Evolutionary conservation across 2,329 filamentous ascomycete genomes (phyloP).

Genomic region (Aspergillus ochraceoroseus): DNA sequence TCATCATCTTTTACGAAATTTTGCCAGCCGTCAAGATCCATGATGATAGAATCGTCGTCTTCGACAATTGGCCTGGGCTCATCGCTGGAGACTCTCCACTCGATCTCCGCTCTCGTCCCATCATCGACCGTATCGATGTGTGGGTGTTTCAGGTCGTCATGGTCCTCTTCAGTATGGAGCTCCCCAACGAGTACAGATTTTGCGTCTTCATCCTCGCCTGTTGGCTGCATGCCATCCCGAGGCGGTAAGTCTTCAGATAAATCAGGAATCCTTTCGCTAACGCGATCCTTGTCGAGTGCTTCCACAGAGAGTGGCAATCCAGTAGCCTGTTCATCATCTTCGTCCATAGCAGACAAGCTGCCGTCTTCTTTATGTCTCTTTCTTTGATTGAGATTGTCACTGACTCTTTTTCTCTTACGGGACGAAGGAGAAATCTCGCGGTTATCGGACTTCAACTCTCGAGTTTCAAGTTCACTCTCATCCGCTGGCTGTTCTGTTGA

Average conservation of each 20-base stretch:
- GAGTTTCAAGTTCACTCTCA: conserved; percentile 16
- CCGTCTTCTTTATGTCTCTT: conserved; percentile 83
- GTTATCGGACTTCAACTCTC: conserved; percentile 16
- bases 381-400: conserved; percentile 63
- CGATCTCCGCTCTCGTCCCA: conserved; percentile 48
- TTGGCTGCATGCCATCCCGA: conserved; percentile 1
- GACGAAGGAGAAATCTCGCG: conserved; percentile 40
- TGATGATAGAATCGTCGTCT: conserved; percentile 58
- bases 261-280: neutral
- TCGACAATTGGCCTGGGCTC: conserved; percentile 60
- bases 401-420: conserved; percentile 70
- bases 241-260: neutral
- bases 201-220: conserved; percentile 45
- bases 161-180: conserved; percentile 16
- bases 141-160: conserved; percentile 12
- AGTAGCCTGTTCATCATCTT: conserved; percentile 39
- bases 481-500: conserved; percentile 15
- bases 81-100: conserved; percentile 57
- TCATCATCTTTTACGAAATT: conserved; percentile 64
- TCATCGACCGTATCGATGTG: conserved; percentile 28
- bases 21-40: conserved; percentile 69
- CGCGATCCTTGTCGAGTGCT: neutral
- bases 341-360: conserved; percentile 64
- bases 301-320: neutral
- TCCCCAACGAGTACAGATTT: conserved; percentile 49